These are phyloP conservation scores for Xylaria sp. DNA, from an alignment of 2,329 filamentous ascomycete genomes.

Conservation along the genomic window DNA sequence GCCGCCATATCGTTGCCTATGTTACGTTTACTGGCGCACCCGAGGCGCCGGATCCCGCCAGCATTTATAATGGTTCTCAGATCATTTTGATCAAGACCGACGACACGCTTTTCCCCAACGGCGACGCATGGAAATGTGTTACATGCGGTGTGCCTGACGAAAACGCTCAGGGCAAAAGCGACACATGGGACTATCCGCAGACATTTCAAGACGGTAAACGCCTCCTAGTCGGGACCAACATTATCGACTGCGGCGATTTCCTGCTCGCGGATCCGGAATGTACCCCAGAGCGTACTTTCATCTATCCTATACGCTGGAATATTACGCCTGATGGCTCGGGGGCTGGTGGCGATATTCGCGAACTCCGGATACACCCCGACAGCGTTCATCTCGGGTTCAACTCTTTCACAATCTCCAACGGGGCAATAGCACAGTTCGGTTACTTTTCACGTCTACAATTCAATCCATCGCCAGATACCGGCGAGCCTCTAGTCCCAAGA, in stretches of 20 bases:
- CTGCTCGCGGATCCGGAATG: conserved; percentile 9
- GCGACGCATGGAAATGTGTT: conserved; percentile 19
- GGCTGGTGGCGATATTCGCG: conserved; percentile 19
- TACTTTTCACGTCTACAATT: conserved; percentile 18
- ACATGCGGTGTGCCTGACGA: conserved; percentile 14
- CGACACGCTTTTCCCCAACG: conserved; percentile 6
- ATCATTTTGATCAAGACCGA: conserved; percentile 20
- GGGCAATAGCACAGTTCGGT: background rate
- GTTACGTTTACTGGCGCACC: conserved; percentile 18
- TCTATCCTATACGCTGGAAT: conserved; percentile 20
- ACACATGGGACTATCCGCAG: conserved; percentile 13
- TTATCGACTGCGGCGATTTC: conserved; percentile 10
- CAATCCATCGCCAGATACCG: conserved; percentile 7
- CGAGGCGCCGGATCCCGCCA: conserved; percentile 5
- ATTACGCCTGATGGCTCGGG: conserved; percentile 10
- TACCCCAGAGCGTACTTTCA: conserved; percentile 9
- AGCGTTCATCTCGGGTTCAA: conserved; percentile 14
- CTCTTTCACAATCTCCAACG: background rate
- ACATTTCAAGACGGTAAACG: conserved; percentile 14
- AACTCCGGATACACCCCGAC: conserved; percentile 16
- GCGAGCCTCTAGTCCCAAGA: conserved; percentile 16
- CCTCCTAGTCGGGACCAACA: conserved; percentile 5
- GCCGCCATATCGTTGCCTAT: conserved; percentile 9
- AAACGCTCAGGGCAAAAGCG: conserved; percentile 4
- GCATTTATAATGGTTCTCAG: conserved; percentile 22